Percentiles rank a stretch among this genome's conserved stretches.
Evolutionary conservation across 73 alveolate species (phyloP).

Genomic region (Paramecium sonneborni): DNA sequence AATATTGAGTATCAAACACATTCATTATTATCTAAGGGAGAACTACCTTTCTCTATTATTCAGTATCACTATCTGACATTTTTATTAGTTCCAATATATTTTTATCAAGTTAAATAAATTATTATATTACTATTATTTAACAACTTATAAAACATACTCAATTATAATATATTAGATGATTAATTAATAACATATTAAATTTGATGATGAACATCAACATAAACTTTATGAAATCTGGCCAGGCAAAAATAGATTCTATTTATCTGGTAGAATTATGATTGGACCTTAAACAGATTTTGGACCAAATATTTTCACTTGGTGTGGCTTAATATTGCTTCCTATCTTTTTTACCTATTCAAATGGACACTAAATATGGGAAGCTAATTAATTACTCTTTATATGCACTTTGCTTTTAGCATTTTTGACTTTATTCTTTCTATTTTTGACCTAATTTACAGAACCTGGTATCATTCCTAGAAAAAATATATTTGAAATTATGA

Average conservation of each 20-base stretch:
- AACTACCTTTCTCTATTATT: neutral
- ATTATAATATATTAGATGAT: neutral
- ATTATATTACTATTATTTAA: neutral
- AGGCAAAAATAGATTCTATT: conserved; percentile 66
- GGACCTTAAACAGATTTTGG: conserved; percentile 69
- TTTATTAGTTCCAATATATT: neutral
- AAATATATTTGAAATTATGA: neutral
- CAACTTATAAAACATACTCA: neutral
- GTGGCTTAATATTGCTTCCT: conserved; percentile 12
- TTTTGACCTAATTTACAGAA: conserved; percentile 10
- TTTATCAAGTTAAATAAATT: neutral
- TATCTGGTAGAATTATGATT: conserved; percentile 50
- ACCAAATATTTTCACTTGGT: conserved; percentile 64
- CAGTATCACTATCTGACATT: conserved; percentile 29
- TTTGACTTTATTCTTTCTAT: neutral
- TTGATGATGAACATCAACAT: neutral
- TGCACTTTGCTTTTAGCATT: neutral
- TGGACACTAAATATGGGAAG: neutral
- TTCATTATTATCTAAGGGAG: conserved; percentile 56
- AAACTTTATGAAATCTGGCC: conserved; percentile 66
- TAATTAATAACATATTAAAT: neutral
- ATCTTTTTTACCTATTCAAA: neutral
- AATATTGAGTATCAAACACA: conserved; percentile 59
- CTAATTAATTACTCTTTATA: conserved; percentile 47
- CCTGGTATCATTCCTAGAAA: conserved; percentile 52